Evolutionary conservation across 352 stramenopile species (phyloP), one percentile per base, ranked within the genome.

Genomic region (Phytophthora boehmeriae): DNA sequence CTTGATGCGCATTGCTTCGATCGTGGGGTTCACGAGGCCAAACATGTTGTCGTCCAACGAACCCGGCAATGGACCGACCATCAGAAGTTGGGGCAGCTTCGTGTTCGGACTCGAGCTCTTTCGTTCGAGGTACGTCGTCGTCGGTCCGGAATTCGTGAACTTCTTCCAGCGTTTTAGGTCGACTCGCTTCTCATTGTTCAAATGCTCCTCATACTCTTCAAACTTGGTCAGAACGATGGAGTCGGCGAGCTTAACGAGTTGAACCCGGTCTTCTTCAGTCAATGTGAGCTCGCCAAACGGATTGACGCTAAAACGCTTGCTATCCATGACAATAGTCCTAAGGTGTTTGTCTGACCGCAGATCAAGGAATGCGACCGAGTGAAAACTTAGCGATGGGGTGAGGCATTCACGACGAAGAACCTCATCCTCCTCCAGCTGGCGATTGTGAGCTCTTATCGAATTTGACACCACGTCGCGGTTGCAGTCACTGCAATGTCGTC

Each of bases 41-140:
- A 72, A 76, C 68, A 79, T 69, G 39, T 60, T 55, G 22, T 79
- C 68, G 42, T 75, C 67, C 17, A 77, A 41, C 20, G 43, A 59
- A 16, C 63, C 68, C 2, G 51, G 48, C 23, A 75, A 25, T 2
- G 67, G 41, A n/a, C 71, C 67, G 35, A 71, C 44, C 17, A 65
- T 60, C 13, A 63, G 66, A 30, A 76, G 9, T 8, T 50, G 47
- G 2, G 60, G 49, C 19, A 74, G 39, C 22, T 66, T 62, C 1
- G 54, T 57, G 44, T 62, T 16, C 4, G 54, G 44, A 27, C 36
- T 62, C 16, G 30, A 48, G 22, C 52, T 62, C 44, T 54, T 62
- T 27, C 54, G 54, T 27, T 54, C 54, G 5, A 62, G 34, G 19
- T 54, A 62, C 32, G 32, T 35, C 32, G 44, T 62, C 4, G 54